Conservation (phyloP, 345 rosid species). For the Jatropha curcas region DNA sequence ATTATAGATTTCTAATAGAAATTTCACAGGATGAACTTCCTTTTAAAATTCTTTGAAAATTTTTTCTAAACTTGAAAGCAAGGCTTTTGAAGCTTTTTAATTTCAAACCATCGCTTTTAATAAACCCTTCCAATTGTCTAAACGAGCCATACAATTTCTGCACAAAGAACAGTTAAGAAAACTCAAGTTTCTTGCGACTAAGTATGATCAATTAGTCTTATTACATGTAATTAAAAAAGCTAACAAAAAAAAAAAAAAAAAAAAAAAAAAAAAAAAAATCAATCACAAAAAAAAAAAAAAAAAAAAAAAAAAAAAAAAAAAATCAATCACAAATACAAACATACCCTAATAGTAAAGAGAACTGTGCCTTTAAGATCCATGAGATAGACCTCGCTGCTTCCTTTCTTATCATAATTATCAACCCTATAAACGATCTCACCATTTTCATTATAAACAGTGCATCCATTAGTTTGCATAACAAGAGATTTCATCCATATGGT, state of each 20-base stretch:
- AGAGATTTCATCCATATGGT: constrained; percentile 78
- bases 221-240: not conserved
- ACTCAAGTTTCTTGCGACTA: not conserved
- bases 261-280: no score
- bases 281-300: no score
- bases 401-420: constrained; percentile 56
- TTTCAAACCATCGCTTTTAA: constrained; percentile 20
- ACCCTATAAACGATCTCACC: constrained; percentile 56
- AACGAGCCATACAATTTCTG: constrained; percentile 23
- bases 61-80: constrained; percentile 16
- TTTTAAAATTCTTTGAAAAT: not conserved
- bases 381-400: constrained; percentile 39
- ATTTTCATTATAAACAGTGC: constrained; percentile 55
- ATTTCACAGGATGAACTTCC: constrained; percentile 7
- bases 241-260: no score
- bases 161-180: not conserved
- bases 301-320: no score
- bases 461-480: constrained; percentile 58
- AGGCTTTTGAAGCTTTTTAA: constrained; percentile 8
- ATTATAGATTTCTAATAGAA: constrained; percentile 4
- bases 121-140: constrained; percentile 29
- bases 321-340: not conserved
- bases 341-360: constrained; percentile 55
- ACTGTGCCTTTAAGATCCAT: constrained; percentile 64
- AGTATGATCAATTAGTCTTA: not conserved